A percentile compares a stretch with the other conserved stretches of the same genome.
phyloP scores from a whole-genome alignment of 495 filamentous ascomycete genomes.

The Penicillium canescens region DNA sequence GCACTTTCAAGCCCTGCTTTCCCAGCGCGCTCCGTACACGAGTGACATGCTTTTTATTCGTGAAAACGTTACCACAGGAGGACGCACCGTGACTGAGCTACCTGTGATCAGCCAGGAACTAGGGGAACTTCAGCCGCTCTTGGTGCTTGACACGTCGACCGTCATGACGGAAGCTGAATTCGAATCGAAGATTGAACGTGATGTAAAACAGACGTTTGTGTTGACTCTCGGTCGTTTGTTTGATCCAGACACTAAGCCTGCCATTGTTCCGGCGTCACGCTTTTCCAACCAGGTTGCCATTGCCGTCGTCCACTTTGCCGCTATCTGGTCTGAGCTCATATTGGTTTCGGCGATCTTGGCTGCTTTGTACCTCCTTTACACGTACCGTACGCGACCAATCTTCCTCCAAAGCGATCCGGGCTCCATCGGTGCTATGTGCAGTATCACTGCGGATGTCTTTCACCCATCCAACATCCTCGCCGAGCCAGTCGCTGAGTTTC shows the following conservation, averaged over 20 bases:
- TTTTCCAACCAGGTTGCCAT: conserved; percentile 33
- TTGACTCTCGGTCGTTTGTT: conserved; percentile 39
- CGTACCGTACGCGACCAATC: conserved; percentile 33
- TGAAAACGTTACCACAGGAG: conserved; percentile 30
- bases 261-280: conserved; percentile 23
- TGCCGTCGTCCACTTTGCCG: conserved; percentile 33
- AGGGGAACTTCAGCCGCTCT: conserved; percentile 34
- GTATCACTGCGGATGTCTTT: conserved; percentile 39
- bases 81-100: conserved; percentile 33
- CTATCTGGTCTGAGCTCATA: conserved; percentile 35
- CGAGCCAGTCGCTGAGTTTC: conserved; percentile 31
- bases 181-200: conserved; percentile 28
- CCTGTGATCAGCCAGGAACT: conserved; percentile 39
- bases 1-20: conserved; percentile 36
- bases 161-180: conserved; percentile 36
- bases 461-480: conserved; percentile 33
- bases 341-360: conserved; percentile 25
- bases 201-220: conserved; percentile 38
- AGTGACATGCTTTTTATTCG: conserved; percentile 40
- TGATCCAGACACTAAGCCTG: conserved; percentile 29
- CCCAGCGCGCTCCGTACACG: conserved; percentile 38
- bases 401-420: conserved; percentile 42
- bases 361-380: conserved; percentile 27
- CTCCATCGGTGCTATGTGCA: conserved; percentile 45
- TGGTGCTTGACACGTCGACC: conserved; percentile 34